These are phyloP conservation scores for Trichoderma semiorbis DNA, from an alignment of 2,329 filamentous ascomycete species.

Conservation along the genomic window DNA sequence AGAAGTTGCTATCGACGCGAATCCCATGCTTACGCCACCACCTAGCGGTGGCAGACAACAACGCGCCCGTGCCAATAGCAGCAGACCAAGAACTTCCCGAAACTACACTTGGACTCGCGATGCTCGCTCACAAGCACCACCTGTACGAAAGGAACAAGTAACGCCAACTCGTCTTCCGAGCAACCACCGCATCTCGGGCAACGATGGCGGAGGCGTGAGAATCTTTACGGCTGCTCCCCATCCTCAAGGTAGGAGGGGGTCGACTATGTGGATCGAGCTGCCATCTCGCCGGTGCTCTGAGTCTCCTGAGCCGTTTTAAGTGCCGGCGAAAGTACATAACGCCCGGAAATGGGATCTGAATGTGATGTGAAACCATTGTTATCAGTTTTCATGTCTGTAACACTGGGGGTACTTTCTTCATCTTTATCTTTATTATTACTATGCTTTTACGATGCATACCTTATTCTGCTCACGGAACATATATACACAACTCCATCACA, in stretches of 20 bases:
- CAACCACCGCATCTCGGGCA: not conserved
- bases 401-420: not conserved
- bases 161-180: not conserved
- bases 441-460: not conserved
- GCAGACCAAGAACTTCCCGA: not conserved
- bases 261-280: constrained; percentile 6
- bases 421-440: not conserved
- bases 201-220: not conserved
- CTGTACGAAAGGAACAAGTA: not conserved
- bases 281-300: not conserved
- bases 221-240: not conserved
- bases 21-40: constrained; percentile 3
- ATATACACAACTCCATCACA: not conserved
- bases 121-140: not conserved
- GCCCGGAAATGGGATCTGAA: not conserved
- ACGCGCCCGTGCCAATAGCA: not conserved
- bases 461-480: not conserved
- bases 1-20: not conserved
- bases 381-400: not conserved
- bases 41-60: not conserved
- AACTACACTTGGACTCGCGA: not conserved
- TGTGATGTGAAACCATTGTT: not conserved
- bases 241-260: not conserved
- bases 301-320: constrained; percentile 6
- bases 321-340: not conserved